Conservation (phyloP, 1,139 yeast species). For the Saccharomyces hybrid region DNA sequence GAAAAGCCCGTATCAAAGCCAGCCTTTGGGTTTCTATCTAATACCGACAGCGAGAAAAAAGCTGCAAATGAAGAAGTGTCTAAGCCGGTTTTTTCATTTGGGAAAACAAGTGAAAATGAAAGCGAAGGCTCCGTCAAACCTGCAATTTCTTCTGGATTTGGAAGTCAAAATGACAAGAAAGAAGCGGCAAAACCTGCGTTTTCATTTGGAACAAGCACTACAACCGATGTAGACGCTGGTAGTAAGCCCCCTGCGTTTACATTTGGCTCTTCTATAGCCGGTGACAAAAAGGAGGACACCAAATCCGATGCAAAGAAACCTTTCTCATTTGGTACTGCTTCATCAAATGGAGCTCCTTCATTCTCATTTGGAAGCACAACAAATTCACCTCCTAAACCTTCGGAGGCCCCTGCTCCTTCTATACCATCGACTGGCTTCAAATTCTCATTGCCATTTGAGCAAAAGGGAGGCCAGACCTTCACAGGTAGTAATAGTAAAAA, state of each 20-base stretch:
- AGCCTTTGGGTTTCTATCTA: conserved; percentile 20
- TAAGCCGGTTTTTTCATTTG: conserved; percentile 18
- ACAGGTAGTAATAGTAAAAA: conserved; percentile 10
- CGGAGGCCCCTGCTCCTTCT: conserved; percentile 2
- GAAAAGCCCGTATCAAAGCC: conserved; percentile 13
- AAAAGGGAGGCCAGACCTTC: conserved; percentile 6
- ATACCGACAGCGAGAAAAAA: conserved; percentile 4
- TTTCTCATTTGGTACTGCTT: not conserved
- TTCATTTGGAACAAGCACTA: conserved; percentile 21
- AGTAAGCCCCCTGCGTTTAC: conserved; percentile 25
- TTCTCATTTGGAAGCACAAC: conserved; percentile 16
- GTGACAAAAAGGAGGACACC: conserved; percentile 6
- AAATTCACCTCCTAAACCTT: not conserved
- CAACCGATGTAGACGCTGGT: not conserved
- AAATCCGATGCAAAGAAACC: not conserved
- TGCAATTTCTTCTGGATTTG: conserved; percentile 30
- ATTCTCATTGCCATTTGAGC: conserved; percentile 28
- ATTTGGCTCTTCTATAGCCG: conserved; percentile 21
- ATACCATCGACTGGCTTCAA: conserved; percentile 25
- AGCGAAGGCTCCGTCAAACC: conserved; percentile 17
- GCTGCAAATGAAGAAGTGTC: not conserved
- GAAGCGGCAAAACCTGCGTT: conserved; percentile 24
- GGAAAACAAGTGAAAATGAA: conserved; percentile 5
- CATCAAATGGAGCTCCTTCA: conserved; percentile 11
- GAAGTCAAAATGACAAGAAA: conserved; percentile 4